Evolutionary conservation across 768 basidiomycete species (phyloP).

Genomic region (Boletellus sp.): DNA sequence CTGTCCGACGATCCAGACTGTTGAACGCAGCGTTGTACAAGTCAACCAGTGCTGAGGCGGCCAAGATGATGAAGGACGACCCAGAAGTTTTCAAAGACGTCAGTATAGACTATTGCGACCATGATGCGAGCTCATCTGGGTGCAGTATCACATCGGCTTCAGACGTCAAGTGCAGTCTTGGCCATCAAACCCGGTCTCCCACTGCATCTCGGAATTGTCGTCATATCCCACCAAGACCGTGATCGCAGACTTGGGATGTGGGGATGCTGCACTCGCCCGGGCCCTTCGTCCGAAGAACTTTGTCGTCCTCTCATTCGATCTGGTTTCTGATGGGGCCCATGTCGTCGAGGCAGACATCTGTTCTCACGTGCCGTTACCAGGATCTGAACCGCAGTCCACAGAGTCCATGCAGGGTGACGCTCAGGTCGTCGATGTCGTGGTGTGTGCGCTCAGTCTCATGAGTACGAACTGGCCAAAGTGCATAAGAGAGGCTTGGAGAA

Average conservation of each 20-base stretch:
- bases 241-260: conserved; percentile 93
- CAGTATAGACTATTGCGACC: conserved; percentile 14
- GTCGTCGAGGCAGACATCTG: conserved; percentile 93
- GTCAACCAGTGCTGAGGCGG: conserved; percentile 69
- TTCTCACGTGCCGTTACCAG: conserved; percentile 76
- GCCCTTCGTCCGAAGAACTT: conserved; percentile 65
- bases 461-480: conserved; percentile 94
- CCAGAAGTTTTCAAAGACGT: conserved; percentile 83
- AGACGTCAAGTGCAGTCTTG: conserved; percentile 87
- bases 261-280: conserved; percentile 85
- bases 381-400: conserved; percentile 50
- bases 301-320: conserved; percentile 74
- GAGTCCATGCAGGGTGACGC: conserved; percentile 50
- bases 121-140: conserved; percentile 10
- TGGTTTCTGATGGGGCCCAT: conserved; percentile 68
- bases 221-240: conserved; percentile 63
- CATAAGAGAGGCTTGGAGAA: conserved; percentile 84
- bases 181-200: conserved; percentile 91
- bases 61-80: conserved; percentile 80
- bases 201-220: conserved; percentile 67
- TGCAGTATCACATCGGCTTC: conserved; percentile 92
- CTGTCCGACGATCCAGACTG: conserved; percentile 45
- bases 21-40: conserved; percentile 95
- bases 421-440: conserved; percentile 83
- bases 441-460: conserved; percentile 96